Base-by-base conservation (phyloP, 2,329 filamentous ascomycete species). In the Fusarium sp. region DNA sequence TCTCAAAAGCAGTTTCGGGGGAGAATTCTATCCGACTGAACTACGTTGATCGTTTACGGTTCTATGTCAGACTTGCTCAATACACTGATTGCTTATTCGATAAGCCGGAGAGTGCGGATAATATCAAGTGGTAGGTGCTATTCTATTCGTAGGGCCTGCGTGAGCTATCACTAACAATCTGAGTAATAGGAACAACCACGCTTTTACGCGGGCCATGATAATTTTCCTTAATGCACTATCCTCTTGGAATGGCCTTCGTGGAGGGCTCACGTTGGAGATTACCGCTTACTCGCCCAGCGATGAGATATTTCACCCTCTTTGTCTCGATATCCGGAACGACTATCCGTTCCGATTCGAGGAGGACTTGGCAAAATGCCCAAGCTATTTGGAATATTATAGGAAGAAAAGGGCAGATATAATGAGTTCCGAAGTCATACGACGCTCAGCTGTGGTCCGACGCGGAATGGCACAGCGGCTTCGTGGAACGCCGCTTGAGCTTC, bases 231-330 rank as follows among this genome's bases (percentile, higher is more conserved):
- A 68, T n/a, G 22, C 27, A 2, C 32, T 75, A 10, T 72, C 71
- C 4, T 22, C 47, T 27, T 75, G 71, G 71, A 17, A 47, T 38
- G 63, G 68, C 22, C 27, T 12, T 12, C n/a, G 43, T 14, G 69
- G 69, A 47, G 72, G 72, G 8, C 61, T 75, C 4, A 57, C 47
- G 4, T 50, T 75, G 6, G 68, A 75, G 30, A 65, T 75, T 32
- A 37, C 58, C 9, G 63, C 69, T 27, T 35, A 50, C 37, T 73
- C 71, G 12, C 71, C 72, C 1, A 72, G 66, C 35, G 72, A 75
- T 27, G 30, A 50, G 25, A 27, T 7, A 17, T 50, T 56, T 30
- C 66, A 65, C 38, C 38, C 38, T 40, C 38, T 40, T n/a, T n/a
- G n/a, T 20, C 38, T 40, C 38, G 38, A 40, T 10, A n/a, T 68